phyloP scores from a whole-genome alignment of 1,284 basidiomycete species.

The Pseudozyma tsukubaensis region DNA sequence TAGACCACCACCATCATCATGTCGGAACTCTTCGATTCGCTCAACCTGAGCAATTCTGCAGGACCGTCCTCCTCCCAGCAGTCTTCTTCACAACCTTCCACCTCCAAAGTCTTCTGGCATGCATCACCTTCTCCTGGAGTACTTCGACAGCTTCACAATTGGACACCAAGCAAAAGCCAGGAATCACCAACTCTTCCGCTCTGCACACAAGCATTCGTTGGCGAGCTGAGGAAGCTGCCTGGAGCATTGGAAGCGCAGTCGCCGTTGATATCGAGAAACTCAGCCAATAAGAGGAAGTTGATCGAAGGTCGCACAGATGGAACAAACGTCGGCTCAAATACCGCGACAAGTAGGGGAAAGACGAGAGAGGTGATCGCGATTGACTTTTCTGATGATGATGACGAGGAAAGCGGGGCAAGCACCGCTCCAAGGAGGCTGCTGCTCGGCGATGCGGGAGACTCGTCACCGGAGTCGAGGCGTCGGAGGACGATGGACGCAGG shows the following conservation, averaged over 20 bases:
- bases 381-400: slow-evolving; percentile 27
- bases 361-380: slow-evolving; percentile 13
- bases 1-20: slow-evolving; percentile 15
- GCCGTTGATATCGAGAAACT: slow-evolving; percentile 26
- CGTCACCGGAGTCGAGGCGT: slow-evolving; percentile 40
- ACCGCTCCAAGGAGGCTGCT: slow-evolving; percentile 18
- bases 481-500: slow-evolving; percentile 41
- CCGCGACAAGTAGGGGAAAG: slow-evolving; percentile 12
- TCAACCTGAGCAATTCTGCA: slow-evolving; percentile 38
- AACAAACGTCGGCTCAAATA: neutral
- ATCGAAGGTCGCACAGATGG: neutral
- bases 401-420: slow-evolving; percentile 9
- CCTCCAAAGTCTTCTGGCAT: slow-evolving; percentile 51
- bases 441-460: slow-evolving; percentile 36
- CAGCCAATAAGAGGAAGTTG: slow-evolving; percentile 27
- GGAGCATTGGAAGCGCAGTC: slow-evolving; percentile 30
- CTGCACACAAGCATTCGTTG: slow-evolving; percentile 50
- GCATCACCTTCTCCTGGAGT: slow-evolving; percentile 45
- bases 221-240: slow-evolving; percentile 45
- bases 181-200: slow-evolving; percentile 43
- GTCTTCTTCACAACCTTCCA: slow-evolving; percentile 46
- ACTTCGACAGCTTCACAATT: slow-evolving; percentile 27
- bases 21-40: slow-evolving; percentile 55
- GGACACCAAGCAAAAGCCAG: slow-evolving; percentile 39
- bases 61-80: slow-evolving; percentile 44